These are phyloP conservation scores for Daldinia sp. DNA, from an alignment of 2,329 filamentous ascomycete species.

Conservation along the genomic window DNA sequence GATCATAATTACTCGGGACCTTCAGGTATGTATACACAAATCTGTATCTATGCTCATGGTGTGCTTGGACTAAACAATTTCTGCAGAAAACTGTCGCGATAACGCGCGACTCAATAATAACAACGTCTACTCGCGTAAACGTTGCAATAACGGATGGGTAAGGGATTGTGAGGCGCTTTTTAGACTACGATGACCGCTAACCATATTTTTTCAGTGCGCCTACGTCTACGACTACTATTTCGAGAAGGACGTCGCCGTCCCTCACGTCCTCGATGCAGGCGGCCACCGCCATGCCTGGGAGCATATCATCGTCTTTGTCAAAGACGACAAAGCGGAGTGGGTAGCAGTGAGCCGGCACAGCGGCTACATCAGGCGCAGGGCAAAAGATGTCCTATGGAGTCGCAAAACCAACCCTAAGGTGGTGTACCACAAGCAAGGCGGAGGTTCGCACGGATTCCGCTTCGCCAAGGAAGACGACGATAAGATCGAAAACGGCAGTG, in stretches of 20 bases:
- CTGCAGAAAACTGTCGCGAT: constrained; percentile 41
- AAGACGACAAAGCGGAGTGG: background rate
- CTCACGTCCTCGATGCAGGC: background rate
- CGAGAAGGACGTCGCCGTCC: constrained; percentile 48
- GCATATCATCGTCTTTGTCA: background rate
- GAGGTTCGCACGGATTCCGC: background rate
- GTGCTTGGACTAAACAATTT: background rate
- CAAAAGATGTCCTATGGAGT: background rate
- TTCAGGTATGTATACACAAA: background rate
- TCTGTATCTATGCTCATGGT: background rate
- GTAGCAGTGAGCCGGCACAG: background rate
- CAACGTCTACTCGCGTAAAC: constrained; percentile 51
- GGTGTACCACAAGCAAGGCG: background rate
- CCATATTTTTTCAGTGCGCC: constrained; percentile 39
- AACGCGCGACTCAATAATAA: constrained; percentile 44
- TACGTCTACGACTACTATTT: constrained; percentile 54
- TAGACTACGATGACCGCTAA: background rate
- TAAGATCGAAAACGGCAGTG: constrained; percentile 21
- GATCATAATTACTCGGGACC: background rate
- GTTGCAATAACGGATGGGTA: constrained; percentile 51
- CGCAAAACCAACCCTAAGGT: background rate
- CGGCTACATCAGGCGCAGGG: background rate
- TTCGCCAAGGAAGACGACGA: background rate
- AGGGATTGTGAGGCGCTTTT: background rate
- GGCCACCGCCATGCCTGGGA: background rate